A percentile compares a stretch with the other conserved stretches of the same genome.
These are phyloP conservation scores for Colletotrichum euphorbiae DNA, from an alignment of 2,329 filamentous ascomycete species.

Conservation along the genomic window DNA sequence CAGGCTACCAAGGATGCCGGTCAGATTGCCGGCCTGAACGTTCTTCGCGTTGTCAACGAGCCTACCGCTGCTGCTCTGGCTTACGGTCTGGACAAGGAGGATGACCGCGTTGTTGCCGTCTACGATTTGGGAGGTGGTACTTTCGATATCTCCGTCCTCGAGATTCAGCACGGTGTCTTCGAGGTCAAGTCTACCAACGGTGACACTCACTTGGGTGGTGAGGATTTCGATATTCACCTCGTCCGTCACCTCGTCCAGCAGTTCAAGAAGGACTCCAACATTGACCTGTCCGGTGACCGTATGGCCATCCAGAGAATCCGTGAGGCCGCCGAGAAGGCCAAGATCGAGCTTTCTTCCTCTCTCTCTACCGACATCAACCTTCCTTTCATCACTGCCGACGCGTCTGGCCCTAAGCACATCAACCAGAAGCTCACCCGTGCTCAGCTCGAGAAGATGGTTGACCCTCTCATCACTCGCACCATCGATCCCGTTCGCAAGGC, in stretches of 20 bases:
- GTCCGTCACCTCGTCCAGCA: constrained; percentile 93
- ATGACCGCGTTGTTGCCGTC: constrained; percentile 89
- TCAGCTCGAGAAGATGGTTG: constrained; percentile 93
- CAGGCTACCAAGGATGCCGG: constrained; percentile 98
- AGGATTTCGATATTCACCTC: constrained; percentile 96
- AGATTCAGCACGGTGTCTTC: constrained; percentile 98
- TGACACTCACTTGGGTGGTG: constrained; percentile 97
- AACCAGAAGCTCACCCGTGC: constrained; percentile 93
- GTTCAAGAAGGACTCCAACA: constrained; percentile 95
- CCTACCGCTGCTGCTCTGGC: constrained; percentile 95
- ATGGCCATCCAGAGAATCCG: constrained; percentile 99
- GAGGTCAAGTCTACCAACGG: constrained; percentile 99
- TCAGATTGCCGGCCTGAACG: constrained; percentile 95
- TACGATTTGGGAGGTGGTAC: constrained; percentile 99
- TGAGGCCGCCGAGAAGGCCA: constrained; percentile 98
- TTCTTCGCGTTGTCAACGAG: constrained; percentile 98
- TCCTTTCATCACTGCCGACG: constrained; percentile 97
- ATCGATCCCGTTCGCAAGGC: constrained; percentile 96
- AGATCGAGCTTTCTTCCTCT: constrained; percentile 97
- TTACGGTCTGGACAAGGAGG: constrained; percentile 95
- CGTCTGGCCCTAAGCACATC: constrained; percentile 97
- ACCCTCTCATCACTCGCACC: constrained; percentile 86
- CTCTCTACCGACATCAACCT: constrained; percentile 98
- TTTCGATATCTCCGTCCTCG: constrained; percentile 97
- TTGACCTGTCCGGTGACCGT: constrained; percentile 90